These are phyloP conservation scores for Spinacia oleracea DNA, from an alignment of 179 eudicot species.

Conservation along the genomic window DNA sequence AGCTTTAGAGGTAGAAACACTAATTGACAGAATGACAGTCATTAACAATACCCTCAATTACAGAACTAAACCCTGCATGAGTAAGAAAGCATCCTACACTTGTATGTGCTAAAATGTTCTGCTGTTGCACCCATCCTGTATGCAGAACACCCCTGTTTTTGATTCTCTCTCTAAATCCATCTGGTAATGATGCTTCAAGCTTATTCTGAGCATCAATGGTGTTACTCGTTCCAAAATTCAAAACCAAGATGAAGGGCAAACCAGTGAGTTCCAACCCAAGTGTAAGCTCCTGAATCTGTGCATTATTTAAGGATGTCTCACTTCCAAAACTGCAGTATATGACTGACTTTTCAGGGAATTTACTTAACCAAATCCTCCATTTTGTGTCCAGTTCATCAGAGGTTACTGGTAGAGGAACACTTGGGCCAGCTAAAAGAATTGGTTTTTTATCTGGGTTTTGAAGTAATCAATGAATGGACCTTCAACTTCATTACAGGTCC, in stretches of 20 bases:
- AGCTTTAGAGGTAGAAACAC: conserved; percentile 47
- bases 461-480: conserved; percentile 42
- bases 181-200: conserved; percentile 36
- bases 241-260: conserved; percentile 49
- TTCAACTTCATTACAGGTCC: conserved; percentile 48
- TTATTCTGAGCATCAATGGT: conserved; percentile 7
- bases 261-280: conserved; percentile 49
- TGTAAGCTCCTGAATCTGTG: conserved; percentile 45
- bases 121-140: conserved; percentile 60
- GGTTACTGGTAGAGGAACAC: conserved; percentile 35
- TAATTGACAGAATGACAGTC: conserved; percentile 47
- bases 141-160: conserved; percentile 39
- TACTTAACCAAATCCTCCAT: conserved; percentile 38
- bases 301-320: conserved; percentile 39
- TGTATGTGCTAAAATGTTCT: conserved; percentile 41
- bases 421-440: conserved; percentile 33
- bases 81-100: conserved; percentile 48
- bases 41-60: no score
- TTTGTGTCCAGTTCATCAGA: conserved; percentile 31
- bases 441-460: conserved; percentile 38
- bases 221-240: conserved; percentile 32
- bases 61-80: conserved; percentile 52
- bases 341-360: conserved; percentile 40
- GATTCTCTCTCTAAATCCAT: conserved; percentile 41
- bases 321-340: conserved; percentile 55